Evolutionary conservation across 2,329 filamentous ascomycete species (phyloP).

Genomic region (Phaeosphaeria sp.): DNA sequence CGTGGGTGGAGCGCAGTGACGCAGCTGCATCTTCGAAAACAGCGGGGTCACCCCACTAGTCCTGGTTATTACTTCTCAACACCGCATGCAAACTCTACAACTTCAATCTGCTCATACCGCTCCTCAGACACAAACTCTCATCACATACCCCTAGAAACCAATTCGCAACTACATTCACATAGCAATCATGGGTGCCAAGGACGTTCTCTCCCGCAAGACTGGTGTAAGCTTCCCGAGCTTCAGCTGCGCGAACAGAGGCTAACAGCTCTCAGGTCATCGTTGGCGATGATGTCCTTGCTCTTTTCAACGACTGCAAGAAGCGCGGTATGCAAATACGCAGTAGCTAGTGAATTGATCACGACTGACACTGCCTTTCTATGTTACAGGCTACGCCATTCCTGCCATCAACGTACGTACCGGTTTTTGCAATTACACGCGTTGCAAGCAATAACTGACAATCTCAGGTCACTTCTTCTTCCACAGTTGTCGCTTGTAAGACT

Average conservation of each 20-base stretch:
- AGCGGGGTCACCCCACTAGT: slow-evolving; percentile 8
- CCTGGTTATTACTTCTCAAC: slow-evolving; percentile 2
- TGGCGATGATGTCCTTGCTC: slow-evolving; percentile 68
- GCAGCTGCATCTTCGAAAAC: slow-evolving; percentile 2
- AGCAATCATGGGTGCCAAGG: slow-evolving; percentile 14
- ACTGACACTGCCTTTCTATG: slow-evolving; percentile 38
- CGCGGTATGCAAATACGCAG: slow-evolving; percentile 58
- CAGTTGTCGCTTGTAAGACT: slow-evolving; percentile 63
- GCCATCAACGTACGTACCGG: slow-evolving; percentile 40
- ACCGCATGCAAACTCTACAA: slow-evolving; percentile 5
- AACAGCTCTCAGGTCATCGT: slow-evolving; percentile 56
- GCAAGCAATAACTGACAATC: slow-evolving; percentile 8
- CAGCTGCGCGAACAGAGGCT: slow-evolving; percentile 4
- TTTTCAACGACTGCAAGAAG: slow-evolving; percentile 91
- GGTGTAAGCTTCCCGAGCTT: slow-evolving; percentile 45
- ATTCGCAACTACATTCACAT: not conserved
- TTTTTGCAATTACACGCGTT: not conserved
- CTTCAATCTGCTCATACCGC: not conserved
- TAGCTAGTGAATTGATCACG: not conserved
- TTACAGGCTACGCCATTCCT: slow-evolving; percentile 42
- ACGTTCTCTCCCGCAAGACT: slow-evolving; percentile 65
- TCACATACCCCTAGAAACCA: not conserved
- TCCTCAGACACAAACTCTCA: not conserved
- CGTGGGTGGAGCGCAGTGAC: not conserved
- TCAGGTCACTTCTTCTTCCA: slow-evolving; percentile 90